Percentiles rank a stretch among this genome's conserved stretches.
Conservation (phyloP, 495 filamentous ascomycete species). For the Penicillium dipodomyicola region DNA sequence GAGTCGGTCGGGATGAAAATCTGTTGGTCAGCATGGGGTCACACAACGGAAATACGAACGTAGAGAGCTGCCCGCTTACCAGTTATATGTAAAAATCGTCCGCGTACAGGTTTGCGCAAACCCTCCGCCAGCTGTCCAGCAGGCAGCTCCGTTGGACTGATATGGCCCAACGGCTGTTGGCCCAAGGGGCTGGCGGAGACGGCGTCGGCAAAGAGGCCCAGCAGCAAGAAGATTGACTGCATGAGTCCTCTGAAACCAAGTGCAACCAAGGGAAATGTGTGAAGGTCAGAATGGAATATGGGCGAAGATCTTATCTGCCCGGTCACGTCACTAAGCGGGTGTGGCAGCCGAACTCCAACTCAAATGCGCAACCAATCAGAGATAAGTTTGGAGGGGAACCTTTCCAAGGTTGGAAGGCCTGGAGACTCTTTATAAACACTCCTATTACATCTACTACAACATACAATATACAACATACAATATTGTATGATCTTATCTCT, state of each 20-base stretch:
- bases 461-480: too few species aligned
- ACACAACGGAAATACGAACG: background rate
- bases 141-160: conserved; percentile 6
- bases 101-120: conserved; percentile 29
- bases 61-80: conserved; percentile 52
- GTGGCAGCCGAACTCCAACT: conserved; percentile 2
- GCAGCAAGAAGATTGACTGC: conserved; percentile 20
- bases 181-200: conserved; percentile 16
- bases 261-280: background rate
- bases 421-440: too few species aligned
- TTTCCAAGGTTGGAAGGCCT: too few species aligned
- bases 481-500: too few species aligned
- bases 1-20: conserved; percentile 84
- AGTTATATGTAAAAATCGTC: conserved; percentile 92
- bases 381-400: background rate
- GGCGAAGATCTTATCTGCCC: conserved; percentile 2
- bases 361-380: conserved; percentile 1
- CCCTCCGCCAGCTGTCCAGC: conserved; percentile 1
- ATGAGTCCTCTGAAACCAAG: conserved; percentile 15
- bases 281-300: background rate
- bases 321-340: conserved; percentile 12
- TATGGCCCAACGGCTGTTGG: conserved; percentile 18
- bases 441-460: too few species aligned
- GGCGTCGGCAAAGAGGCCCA: conserved; percentile 20
- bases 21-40: conserved; percentile 42